Percentiles rank a stretch among this genome's conserved stretches.
phyloP scores from a whole-genome alignment of 2,329 filamentous ascomycete species.

The Diaporthe citri region DNA sequence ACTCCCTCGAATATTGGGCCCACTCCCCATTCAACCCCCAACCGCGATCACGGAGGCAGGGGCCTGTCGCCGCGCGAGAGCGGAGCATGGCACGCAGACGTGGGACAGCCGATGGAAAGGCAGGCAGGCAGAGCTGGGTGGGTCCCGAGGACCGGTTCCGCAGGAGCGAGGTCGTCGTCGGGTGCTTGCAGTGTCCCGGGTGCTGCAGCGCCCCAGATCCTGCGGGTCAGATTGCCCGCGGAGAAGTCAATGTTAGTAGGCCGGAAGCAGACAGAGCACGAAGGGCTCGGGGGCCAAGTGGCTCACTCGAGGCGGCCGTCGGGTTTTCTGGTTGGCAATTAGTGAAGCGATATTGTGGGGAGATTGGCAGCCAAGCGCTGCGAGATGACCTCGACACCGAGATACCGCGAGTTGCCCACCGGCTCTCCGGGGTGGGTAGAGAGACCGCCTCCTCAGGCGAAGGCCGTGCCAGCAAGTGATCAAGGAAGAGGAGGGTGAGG shows the following conservation, averaged over 20 bases:
- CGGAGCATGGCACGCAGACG: constrained; percentile 11
- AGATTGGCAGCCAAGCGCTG: constrained; percentile 10
- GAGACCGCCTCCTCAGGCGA: neutral
- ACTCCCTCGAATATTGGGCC: neutral
- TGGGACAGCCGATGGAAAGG: neutral
- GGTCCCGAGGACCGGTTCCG: constrained; percentile 11
- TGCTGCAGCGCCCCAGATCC: neutral
- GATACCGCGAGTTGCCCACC: neutral
- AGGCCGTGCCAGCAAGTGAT: neutral
- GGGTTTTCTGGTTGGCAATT: constrained; percentile 19
- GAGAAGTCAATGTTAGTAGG: neutral
- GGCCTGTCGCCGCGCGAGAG: neutral
- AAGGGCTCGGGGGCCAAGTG: neutral
- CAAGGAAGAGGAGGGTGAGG: too few species aligned
- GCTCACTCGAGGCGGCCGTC: neutral
- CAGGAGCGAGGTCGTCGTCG: neutral
- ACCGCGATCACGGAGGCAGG: constrained; percentile 26
- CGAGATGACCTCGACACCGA: constrained; percentile 17
- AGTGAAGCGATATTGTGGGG: constrained; percentile 23
- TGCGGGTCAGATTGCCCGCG: constrained; percentile 6
- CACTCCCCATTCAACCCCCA: neutral
- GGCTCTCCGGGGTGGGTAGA: neutral
- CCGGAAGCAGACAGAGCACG: neutral
- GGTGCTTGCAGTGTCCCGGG: constrained; percentile 8
- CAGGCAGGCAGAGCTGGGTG: neutral